A percentile compares a stretch with the other conserved stretches of the same genome.
Evolutionary conservation across 352 stramenopile species (phyloP).

Genomic region (Albugo laibachii): DNA sequence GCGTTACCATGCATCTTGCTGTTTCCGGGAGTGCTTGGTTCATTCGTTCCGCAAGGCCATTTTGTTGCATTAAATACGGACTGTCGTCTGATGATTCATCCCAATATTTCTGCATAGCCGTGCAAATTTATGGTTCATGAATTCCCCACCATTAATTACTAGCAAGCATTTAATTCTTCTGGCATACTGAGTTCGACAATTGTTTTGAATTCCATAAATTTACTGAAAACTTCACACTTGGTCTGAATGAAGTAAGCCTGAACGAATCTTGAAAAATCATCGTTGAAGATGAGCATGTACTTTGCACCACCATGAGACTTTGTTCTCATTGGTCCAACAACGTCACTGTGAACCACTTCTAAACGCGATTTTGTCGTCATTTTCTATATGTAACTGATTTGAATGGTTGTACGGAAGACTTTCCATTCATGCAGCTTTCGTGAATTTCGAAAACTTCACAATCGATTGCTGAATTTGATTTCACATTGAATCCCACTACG

Average conservation of each 20-base stretch:
- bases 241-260: slow-evolving; percentile 10
- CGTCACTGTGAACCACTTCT: neutral
- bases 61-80: slow-evolving; percentile 10
- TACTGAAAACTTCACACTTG: slow-evolving; percentile 7
- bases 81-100: neutral
- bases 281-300: slow-evolving; percentile 6
- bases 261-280: slow-evolving; percentile 9
- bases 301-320: neutral
- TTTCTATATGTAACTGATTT: neutral
- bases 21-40: slow-evolving; percentile 7
- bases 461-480: too few relatives aligned
- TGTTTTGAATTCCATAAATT: slow-evolving; percentile 5
- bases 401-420: neutral
- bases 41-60: slow-evolving; percentile 10
- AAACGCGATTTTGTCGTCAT: neutral
- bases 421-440: neutral
- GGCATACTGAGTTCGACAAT: slow-evolving; percentile 9
- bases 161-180: slow-evolving; percentile 9
- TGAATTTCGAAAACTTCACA: neutral
- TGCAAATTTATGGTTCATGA: slow-evolving; percentile 1
- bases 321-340: neutral
- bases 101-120: too few relatives aligned
- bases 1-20: slow-evolving; percentile 6
- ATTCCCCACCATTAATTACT: slow-evolving; percentile 15
- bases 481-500: too few relatives aligned